Evolutionary conservation across 148 eudicot genomes (phyloP).

Genomic region (Heliamphora exappendiculata): DNA sequence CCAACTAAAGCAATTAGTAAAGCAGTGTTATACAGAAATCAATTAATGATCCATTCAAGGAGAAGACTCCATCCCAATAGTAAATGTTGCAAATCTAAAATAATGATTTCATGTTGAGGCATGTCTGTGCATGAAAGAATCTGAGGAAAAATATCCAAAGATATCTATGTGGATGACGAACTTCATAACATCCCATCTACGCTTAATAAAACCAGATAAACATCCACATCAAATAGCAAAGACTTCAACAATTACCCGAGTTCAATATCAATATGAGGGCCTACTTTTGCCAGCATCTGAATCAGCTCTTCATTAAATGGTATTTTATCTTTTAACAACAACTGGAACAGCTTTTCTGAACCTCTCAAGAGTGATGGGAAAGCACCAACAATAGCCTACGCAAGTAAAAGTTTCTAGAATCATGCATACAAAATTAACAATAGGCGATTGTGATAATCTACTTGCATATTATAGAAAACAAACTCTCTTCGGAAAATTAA

Average conservation of each 20-base stretch:
- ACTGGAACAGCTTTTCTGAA: conserved; percentile 46
- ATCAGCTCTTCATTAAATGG: conserved; percentile 45
- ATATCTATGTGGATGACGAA: not conserved
- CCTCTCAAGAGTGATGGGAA: conserved; percentile 75
- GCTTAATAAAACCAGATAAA: not conserved
- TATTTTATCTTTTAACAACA: conserved; percentile 37
- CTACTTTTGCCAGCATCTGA: conserved; percentile 54
- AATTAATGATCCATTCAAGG: not conserved
- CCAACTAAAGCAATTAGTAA: not conserved
- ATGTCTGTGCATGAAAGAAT: not conserved
- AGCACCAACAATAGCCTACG: conserved; percentile 48
- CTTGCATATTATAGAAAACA: not conserved
- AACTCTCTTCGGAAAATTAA: not conserved
- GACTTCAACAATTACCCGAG: conserved; percentile 40
- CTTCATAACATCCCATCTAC: not conserved
- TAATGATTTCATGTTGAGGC: not conserved
- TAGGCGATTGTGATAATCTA: not conserved
- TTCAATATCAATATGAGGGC: conserved; percentile 40
- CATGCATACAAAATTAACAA: not conserved
- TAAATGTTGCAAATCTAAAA: not conserved
- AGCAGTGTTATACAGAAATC: not conserved
- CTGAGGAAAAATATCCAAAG: not conserved
- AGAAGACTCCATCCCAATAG: conserved; percentile 7
- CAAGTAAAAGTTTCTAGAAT: not conserved
- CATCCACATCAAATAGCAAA: not conserved